Conservation (phyloP, 2,329 filamentous ascomycete genomes). For the Meredithiella fracta region DNA sequence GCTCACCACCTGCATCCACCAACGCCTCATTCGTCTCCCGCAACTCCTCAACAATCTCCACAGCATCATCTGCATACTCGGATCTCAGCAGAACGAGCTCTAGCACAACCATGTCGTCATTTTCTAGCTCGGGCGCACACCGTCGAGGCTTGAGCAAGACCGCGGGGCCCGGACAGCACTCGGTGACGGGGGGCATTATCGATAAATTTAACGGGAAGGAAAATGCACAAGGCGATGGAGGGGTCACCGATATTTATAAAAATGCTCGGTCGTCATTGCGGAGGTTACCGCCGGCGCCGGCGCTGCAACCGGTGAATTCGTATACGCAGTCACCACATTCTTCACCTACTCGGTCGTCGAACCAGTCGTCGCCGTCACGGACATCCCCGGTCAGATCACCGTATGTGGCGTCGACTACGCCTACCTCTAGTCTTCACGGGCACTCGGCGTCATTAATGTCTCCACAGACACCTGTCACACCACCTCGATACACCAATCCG, state of each 20-base stretch:
- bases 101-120: slow-evolving; percentile 47
- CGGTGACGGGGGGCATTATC: slow-evolving; percentile 6
- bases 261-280: slow-evolving; percentile 62
- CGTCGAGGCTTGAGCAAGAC: slow-evolving; percentile 64
- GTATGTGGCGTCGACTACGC: slow-evolving; percentile 8
- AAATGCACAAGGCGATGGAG: slow-evolving; percentile 47
- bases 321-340: slow-evolving; percentile 4
- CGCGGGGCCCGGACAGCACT: slow-evolving; percentile 30
- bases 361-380: slow-evolving; percentile 8
- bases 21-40: slow-evolving; percentile 28
- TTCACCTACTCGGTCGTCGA: slow-evolving; percentile 13
- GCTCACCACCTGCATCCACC: too few relatives aligned
- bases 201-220: slow-evolving; percentile 17
- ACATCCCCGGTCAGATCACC: slow-evolving; percentile 9
- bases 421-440: not conserved
- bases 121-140: slow-evolving; percentile 33
- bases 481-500: slow-evolving; percentile 7
- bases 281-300: slow-evolving; percentile 52
- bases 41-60: slow-evolving; percentile 54
- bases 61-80: slow-evolving; percentile 54
- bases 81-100: slow-evolving; percentile 42
- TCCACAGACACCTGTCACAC: slow-evolving; percentile 7
- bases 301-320: slow-evolving; percentile 16
- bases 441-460: slow-evolving; percentile 6
- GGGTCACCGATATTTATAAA: not conserved